Evolutionary conservation across 306 rosid species (phyloP).

Genomic region (Fragaria iinumae): DNA sequence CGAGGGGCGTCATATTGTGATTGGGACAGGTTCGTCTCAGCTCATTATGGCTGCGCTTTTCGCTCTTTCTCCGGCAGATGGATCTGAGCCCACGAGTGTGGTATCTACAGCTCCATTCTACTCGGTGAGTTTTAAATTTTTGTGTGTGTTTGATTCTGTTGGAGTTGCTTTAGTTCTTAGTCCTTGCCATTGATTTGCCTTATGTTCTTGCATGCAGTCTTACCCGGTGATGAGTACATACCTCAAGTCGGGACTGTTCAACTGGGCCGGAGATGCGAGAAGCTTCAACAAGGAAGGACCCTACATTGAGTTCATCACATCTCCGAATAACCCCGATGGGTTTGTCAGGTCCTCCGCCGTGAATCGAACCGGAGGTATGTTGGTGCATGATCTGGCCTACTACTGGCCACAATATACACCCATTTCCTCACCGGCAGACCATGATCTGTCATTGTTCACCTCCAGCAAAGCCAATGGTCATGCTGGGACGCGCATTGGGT

Average conservation of each 20-base stretch:
- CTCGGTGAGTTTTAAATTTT: conserved; percentile 47
- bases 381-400: conserved; percentile 80
- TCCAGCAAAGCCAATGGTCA: conserved; percentile 82
- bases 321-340: conserved; percentile 97
- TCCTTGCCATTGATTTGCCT: too few relatives aligned
- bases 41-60: conserved; percentile 70
- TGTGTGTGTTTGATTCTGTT: conserved; percentile 20
- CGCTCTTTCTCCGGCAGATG: conserved; percentile 61
- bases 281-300: conserved; percentile 47
- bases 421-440: conserved; percentile 48
- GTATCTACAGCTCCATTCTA: conserved; percentile 75
- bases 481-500: conserved; percentile 92
- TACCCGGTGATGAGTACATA: conserved; percentile 69
- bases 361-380: conserved; percentile 50
- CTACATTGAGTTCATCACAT: conserved; percentile 76
- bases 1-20: conserved; percentile 62
- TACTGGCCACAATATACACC: conserved; percentile 97
- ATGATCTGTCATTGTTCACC: conserved; percentile 70
- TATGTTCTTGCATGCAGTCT: conserved; percentile 62
- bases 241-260: conserved; percentile 78
- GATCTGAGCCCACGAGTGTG: conserved; percentile 54
- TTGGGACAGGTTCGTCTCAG: conserved; percentile 96
- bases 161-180: not conserved
- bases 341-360: conserved; percentile 43
- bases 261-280: conserved; percentile 81